Base-by-base conservation (phyloP, 345 rosid species). In the Capsella bursapastoris region DNA sequence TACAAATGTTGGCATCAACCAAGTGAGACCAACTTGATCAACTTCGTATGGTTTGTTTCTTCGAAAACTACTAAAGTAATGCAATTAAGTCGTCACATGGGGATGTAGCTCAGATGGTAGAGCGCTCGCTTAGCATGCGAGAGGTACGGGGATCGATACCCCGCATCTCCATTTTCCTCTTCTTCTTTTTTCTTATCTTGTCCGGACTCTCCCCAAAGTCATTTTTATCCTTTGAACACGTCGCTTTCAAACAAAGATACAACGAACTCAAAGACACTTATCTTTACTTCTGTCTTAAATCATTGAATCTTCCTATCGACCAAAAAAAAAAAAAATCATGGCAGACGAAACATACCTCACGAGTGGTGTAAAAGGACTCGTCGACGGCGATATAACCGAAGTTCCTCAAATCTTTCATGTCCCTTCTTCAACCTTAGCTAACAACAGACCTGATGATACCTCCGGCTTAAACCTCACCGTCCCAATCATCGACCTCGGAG, bases 51-150 rank as follows among this genome's bases (percentile, higher is more conserved):
- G 25, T 22, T 22, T 22, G 25, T 22, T 22, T 22, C 25, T 22
- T 22, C 22, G 22, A 18, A 18, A 18, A 18, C 22, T 18, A 18
- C 22, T 18, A 18, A 18, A 18, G 22, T 18, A 18, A 18, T 18
- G 22, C 22, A 18, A 18, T 18, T 18, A 18, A 18, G 22, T 18
- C 22, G 22, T 18, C 25, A 22, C 25, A 22, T 12, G 90, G 88
- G 90, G 90, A 83, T 85, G 89, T 85, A 86, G 91, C 91, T 92
- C 94, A 90, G 89, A 86, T 90, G 96, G 91, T 88, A 88, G 91
- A 88, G 90, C 88, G 88, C 92, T 88, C 86, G 90, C 89, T 88
- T 89, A 85, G 89, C 92, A 92, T 85, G 90, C 87, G 88, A 90
- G 98, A 87, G 93, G 88, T 72, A 84, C 88, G 80, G 89, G 92